These are phyloP conservation scores for Erysimum cheiranthoides DNA, from an alignment of 345 rosid species.

Conservation along the genomic window DNA sequence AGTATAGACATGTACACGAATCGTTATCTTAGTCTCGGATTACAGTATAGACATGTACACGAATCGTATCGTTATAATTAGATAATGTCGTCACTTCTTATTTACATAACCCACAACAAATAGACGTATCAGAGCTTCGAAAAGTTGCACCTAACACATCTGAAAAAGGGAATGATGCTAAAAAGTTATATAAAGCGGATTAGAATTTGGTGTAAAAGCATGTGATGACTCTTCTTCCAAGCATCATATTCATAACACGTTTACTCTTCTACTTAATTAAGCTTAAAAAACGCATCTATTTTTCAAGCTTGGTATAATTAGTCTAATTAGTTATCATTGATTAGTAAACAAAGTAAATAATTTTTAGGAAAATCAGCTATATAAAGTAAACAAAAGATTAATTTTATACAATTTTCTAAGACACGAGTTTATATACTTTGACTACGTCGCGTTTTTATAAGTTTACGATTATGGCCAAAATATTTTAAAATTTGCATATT, in stretches of 20 bases:
- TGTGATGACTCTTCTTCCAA: slow-evolving; percentile 15
- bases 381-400: too few relatives aligned
- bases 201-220: slow-evolving; percentile 27
- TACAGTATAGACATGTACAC: background rate
- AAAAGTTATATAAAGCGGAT: background rate
- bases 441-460: background rate
- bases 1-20: too few relatives aligned
- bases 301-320: background rate
- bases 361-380: too few relatives aligned
- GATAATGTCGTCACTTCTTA: background rate
- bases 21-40: background rate
- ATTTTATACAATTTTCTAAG: too few relatives aligned
- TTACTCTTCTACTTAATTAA: slow-evolving; percentile 7
- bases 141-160: background rate
- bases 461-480: background rate
- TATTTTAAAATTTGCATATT: background rate
- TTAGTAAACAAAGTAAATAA: background rate
- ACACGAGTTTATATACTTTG: too few relatives aligned
- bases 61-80: background rate
- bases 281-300: background rate
- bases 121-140: background rate
- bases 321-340: background rate
- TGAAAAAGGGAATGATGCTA: background rate
- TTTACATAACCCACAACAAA: background rate
- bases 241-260: slow-evolving; percentile 21